phyloP scores from a whole-genome alignment of 176 grass and related monocot species.

The Oryza nivara region DNA sequence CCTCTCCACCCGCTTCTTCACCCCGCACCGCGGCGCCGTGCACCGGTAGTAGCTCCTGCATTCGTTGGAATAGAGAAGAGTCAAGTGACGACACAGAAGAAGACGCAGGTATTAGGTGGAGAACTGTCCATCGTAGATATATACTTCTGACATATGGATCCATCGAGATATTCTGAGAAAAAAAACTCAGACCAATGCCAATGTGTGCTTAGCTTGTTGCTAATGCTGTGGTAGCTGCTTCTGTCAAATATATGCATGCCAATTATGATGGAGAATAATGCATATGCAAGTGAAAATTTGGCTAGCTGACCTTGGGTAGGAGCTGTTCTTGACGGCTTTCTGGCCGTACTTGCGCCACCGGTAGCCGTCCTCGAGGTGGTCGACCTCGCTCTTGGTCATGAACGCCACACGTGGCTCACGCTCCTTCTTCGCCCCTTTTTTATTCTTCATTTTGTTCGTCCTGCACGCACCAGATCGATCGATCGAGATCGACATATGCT shows the following conservation, averaged over 20 bases:
- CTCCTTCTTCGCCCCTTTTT: conserved; percentile 47
- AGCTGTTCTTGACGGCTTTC: conserved; percentile 94
- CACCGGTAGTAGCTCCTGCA: conserved; percentile 91
- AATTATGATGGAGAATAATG: too few relatives aligned
- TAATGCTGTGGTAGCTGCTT: neutral
- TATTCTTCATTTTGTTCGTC: conserved; percentile 20
- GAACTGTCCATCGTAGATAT: too few relatives aligned
- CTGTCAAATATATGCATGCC: too few relatives aligned
- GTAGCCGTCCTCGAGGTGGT: conserved; percentile 93
- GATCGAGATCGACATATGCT: neutral
- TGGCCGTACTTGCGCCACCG: conserved; percentile 98
- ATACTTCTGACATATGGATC: neutral
- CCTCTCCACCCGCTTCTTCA: conserved; percentile 91
- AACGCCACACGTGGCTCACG: conserved; percentile 48
- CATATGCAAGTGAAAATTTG: neutral
- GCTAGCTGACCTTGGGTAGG: conserved; percentile 65
- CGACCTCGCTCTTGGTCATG: conserved; percentile 73
- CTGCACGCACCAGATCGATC: neutral
- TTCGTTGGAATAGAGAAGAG: neutral
- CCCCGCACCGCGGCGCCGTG: conserved; percentile 68
- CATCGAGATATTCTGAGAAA: neutral
- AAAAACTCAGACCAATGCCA: neutral
- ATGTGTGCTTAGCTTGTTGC: neutral
- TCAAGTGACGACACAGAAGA: too few relatives aligned
- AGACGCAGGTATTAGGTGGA: accelerated